Evolutionary conservation across 331 rosid genomes (phyloP), one percentile per base, ranked within the genome.

Genomic region (Pyracantha coccinea): DNA sequence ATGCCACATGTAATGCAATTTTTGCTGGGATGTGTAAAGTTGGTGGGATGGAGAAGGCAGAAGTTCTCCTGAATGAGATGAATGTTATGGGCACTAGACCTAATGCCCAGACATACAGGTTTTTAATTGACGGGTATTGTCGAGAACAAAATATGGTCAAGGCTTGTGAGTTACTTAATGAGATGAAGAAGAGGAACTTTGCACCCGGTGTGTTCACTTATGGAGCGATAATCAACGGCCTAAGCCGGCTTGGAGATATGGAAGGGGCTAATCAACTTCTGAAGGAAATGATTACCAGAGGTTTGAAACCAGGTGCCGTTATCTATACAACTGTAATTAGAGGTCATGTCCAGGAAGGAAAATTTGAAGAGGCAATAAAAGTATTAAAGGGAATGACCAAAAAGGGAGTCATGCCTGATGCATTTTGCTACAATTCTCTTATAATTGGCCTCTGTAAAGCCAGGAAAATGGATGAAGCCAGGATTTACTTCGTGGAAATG

Each of bases 391-490:
- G 72, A 55, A 85, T 88, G 83, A 85, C 45, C n/a, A 70, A 57
- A 72, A 70, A 28, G 29, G 86, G 88, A 73, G 74, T 81, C 53
- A 64, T 27, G 7, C 89, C 79, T 2, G 92, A 88, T 66, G 67
- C 77, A 21, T 77, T 66, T 59, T 85, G 85, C 82, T 88, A 85
- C 64, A 85, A 85, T 69, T 85, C 88, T 78, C 72, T 85, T 67
- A 68, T 88, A 61, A 65, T 75, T 62, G 85, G 85, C 21, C 82
- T 88, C 35, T 78, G 86, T 62, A 85, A 78, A 69, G 75, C 79
- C 24, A 75, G 75, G 61, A 79, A 77, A 84, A 69, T 81, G 54
- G 88, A 83, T 67, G 86, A 81, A 64, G 88, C 89, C 17, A 64
- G 64, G 67, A 31, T 24, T 24, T 83, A 68, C 74, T 61, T 83